Evolutionary conservation across 371 early-diverging fungal genomes (phyloP).

Genomic region (Apophysomyces sp.): DNA sequence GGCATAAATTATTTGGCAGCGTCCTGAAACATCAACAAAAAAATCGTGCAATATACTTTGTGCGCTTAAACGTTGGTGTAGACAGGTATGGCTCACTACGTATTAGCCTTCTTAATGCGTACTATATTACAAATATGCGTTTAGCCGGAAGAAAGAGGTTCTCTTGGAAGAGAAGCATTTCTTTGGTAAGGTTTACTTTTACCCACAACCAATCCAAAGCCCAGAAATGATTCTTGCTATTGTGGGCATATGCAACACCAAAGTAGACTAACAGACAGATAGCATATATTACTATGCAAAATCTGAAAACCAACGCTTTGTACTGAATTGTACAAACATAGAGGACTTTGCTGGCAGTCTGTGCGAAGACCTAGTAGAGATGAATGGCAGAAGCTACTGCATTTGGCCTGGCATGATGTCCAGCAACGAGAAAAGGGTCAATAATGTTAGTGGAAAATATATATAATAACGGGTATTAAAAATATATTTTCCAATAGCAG

Average conservation of each 20-base stretch:
- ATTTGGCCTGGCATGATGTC: not conserved
- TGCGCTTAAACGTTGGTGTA: not conserved
- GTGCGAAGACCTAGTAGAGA: not conserved
- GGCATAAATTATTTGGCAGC: not conserved
- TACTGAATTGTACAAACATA: not conserved
- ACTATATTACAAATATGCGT: not conserved
- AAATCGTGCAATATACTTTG: not conserved
- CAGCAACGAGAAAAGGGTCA: not conserved
- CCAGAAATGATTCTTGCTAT: not conserved
- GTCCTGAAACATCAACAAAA: not conserved
- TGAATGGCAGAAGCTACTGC: not conserved
- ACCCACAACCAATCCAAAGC: not conserved
- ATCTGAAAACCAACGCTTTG: not conserved
- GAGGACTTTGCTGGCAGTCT: not conserved
- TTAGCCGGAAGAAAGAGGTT: not conserved
- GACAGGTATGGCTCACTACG: not conserved
- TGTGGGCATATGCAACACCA: not conserved
- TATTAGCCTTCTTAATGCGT: not conserved
- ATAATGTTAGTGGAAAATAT: no score
- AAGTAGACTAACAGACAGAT: not conserved
- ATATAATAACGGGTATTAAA: no score
- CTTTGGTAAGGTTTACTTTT: not conserved
- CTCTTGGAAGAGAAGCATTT: not conserved
- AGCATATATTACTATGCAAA: not conserved
- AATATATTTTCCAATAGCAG: no score